phyloP scores from a whole-genome alignment of 257 asterid genomes.

The Plantago major region DNA sequence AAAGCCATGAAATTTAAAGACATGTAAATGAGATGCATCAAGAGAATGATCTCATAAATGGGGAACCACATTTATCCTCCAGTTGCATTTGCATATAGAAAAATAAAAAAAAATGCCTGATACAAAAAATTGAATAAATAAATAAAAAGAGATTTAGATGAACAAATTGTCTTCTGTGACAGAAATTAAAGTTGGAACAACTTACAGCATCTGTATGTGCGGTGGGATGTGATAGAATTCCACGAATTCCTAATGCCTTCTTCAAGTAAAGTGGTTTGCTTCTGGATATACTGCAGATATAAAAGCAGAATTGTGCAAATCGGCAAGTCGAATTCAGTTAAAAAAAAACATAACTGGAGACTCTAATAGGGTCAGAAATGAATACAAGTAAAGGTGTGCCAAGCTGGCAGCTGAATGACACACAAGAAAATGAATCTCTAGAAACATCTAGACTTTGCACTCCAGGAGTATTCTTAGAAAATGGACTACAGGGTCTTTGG shows the following conservation, averaged over 20 bases:
- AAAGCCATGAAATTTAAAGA: too few relatives aligned
- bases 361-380: neutral
- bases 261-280: slow-evolving; percentile 63
- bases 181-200: slow-evolving; percentile 22
- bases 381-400: slow-evolving; percentile 11
- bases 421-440: slow-evolving; percentile 9
- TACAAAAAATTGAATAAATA: too few relatives aligned
- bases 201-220: slow-evolving; percentile 50
- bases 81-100: neutral
- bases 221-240: slow-evolving; percentile 47
- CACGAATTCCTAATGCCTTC: slow-evolving; percentile 84
- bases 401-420: neutral
- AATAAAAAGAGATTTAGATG: slow-evolving; percentile 4
- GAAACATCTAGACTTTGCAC: neutral
- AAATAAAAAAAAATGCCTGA: neutral
- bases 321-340: slow-evolving; percentile 7
- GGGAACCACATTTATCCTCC: too few relatives aligned
- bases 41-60: neutral
- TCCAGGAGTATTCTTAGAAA: slow-evolving; percentile 8
- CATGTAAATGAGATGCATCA: neutral
- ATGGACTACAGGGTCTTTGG: slow-evolving; percentile 10
- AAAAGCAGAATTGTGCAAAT: slow-evolving; percentile 19
- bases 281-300: slow-evolving; percentile 75
- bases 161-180: slow-evolving; percentile 8
- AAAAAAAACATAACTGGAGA: neutral